These are phyloP conservation scores for Ophiorrhiza pumila DNA, from an alignment of 257 asterid species.

Conservation along the genomic window DNA sequence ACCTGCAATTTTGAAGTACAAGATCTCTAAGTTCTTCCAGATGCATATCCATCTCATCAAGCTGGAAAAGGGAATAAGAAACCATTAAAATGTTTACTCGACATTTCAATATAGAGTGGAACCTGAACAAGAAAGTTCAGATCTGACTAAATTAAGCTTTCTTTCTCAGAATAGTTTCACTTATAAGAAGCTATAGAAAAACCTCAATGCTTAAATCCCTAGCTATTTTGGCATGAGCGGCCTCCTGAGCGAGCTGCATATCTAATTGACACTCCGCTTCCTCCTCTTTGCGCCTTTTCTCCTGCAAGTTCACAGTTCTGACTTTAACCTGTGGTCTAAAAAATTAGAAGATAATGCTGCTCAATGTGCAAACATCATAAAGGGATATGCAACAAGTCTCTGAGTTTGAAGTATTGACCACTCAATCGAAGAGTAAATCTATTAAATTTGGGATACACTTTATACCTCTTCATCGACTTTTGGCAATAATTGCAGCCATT, in stretches of 20 bases:
- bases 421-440: background rate
- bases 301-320: conserved; percentile 38
- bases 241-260: conserved; percentile 72
- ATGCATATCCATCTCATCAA: conserved; percentile 53
- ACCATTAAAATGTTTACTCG: conserved; percentile 18
- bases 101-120: background rate
- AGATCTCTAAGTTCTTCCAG: conserved; percentile 65
- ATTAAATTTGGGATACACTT: background rate
- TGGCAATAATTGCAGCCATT: conserved; percentile 87
- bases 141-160: background rate
- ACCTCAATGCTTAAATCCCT: conserved; percentile 62
- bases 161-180: conserved; percentile 4
- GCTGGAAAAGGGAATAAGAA: conserved; percentile 40
- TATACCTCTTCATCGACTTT: conserved; percentile 93
- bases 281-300: conserved; percentile 67
- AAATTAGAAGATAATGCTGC: no score
- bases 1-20: conserved; percentile 88
- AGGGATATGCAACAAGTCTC: background rate
- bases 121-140: background rate
- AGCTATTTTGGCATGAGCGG: conserved; percentile 67
- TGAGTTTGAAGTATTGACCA: background rate
- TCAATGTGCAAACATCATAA: background rate
- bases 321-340: conserved; percentile 13
- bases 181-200: conserved; percentile 12
- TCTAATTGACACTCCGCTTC: conserved; percentile 64